These are phyloP conservation scores for Macrocystidia cucumis DNA, from an alignment of 1,284 basidiomycete genomes.

Conservation along the genomic window DNA sequence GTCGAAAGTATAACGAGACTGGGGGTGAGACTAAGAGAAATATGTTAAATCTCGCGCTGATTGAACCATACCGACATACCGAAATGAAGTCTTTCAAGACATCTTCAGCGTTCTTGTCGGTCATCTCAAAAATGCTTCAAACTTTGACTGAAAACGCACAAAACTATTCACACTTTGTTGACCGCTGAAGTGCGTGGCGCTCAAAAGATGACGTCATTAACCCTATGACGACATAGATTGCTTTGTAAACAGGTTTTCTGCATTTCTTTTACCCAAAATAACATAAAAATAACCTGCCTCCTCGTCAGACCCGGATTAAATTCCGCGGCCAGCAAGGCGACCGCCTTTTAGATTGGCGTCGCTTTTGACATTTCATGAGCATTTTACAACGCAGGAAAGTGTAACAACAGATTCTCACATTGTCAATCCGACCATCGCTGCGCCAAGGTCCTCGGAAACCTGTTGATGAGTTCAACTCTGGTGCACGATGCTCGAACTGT, in stretches of 20 bases:
- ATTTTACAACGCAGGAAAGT: slow-evolving; percentile 6
- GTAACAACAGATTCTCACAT: slow-evolving; percentile 40
- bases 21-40: slow-evolving; percentile 35
- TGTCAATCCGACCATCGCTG: slow-evolving; percentile 90
- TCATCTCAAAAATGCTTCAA: too few species aligned
- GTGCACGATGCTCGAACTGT: slow-evolving; percentile 18
- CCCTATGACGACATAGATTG: too few species aligned
- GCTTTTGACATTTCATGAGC: slow-evolving; percentile 27
- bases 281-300: too few species aligned
- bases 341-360: slow-evolving; percentile 62
- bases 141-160: too few species aligned
- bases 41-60: slow-evolving; percentile 2
- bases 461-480: too few species aligned
- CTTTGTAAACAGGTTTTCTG: too few species aligned
- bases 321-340: slow-evolving; percentile 33
- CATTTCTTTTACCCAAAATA: too few species aligned
- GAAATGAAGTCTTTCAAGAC: slow-evolving; percentile 26
- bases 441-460: slow-evolving; percentile 85
- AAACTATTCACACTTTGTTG: too few species aligned
- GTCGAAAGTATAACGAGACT: slow-evolving; percentile 51
- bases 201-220: too few species aligned
- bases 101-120: slow-evolving; percentile 11
- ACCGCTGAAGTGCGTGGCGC: too few species aligned
- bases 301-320: too few species aligned
- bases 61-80: slow-evolving; percentile 27